Base-by-base conservation (phyloP, 495 filamentous ascomycete genomes). In the Bathelium albidoporum region DNA sequence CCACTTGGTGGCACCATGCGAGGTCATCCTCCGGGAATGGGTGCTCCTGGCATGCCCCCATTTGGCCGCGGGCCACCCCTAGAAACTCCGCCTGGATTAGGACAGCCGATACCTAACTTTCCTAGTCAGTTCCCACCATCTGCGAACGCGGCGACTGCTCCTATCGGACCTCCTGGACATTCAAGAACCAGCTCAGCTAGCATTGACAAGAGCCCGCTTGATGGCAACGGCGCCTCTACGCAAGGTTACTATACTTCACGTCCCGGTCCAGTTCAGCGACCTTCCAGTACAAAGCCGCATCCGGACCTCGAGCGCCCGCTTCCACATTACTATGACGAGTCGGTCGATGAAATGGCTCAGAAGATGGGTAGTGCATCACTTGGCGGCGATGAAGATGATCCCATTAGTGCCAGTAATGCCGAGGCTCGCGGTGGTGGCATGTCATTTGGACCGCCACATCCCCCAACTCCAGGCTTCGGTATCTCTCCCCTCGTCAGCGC, bases 331-430 rank as follows among this genome's bases (percentile, higher is more conserved):
- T 55, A 28, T 26, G 49, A 55, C 49, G 49, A 55, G 49, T 55
- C 49, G n/a, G 69, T 89, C 39, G 90, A 96, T 61, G 84, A 91
- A 60, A 77, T 95, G 53, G 89, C 84, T 62, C 81, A 85, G 59
- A 90, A 92, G 71, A 81, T 98, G n/a, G 95, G 94, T 11, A 96
- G 93, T 75, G 91, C 87, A 72, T 93, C 92, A 10, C 78, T 98
- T n/a, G 79, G 97, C 41, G 92, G 95, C 68, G 91, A 95, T 70
- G 82, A 79, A 20, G 85, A 90, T 63, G 81, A 80, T 58, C 74
- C 80, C 28, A 73, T 79, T 58, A 67, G 78, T 20, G 74, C 77
- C 12, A 75, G 75, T 39, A n/a, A 69, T 73, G 59, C 43, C 2
- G 65, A 70, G 22, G 36, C 66, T 39, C 60, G 77, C 59, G 20